Base-by-base conservation (phyloP, 2,329 filamentous ascomycete species). In the Neurospora crassa region DNA sequence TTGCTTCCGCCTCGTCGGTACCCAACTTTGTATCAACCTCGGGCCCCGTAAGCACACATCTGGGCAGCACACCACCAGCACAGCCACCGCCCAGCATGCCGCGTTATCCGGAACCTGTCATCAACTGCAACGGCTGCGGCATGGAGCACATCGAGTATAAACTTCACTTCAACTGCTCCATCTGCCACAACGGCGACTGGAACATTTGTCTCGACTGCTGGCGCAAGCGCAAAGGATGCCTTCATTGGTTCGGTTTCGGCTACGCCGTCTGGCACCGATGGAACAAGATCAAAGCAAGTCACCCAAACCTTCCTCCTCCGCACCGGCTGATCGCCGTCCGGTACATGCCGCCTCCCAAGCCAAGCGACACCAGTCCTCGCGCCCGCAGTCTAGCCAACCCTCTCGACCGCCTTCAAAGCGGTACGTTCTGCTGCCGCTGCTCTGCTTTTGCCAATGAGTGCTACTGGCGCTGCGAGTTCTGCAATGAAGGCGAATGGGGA, bases 401-500 rank as follows among this genome's bases (percentile, higher is more conserved):
- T 0, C 82, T 84, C 5, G 85, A 85, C 47, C 85, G 92, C 34
- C 81, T 96, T 0, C 89, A 96, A 79, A 90, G 88, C 69, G 95
- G 95, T 24, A 90, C 92, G 6, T 97, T 97, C 79, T 98, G 95
- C 79, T 89, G 91, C 45, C 86, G 87, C 68, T 97, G 95, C 79
- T 83, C 86, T 20, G 84, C 87, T 0, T 92, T 89, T 83, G 87
- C 93, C 0, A 94, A 96, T 76, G 87, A 91, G 69, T 96, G 93
- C 80, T 97, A 92, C 80, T 98, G 94, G 95, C 90, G 92, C 73
- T 98, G 95, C 79, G 89, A 91, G 72, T 80, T 86, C 37, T 98
- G 95, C 81, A 97, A 97, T 76, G 90, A 96, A 73, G 95, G 93
- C 5, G 94, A 96, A 78, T 98, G 94, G 94, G 95, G 95, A 0